These are phyloP conservation scores for Hypoxylon perforatum DNA, from an alignment of 495 filamentous ascomycete genomes.

Conservation along the genomic window DNA sequence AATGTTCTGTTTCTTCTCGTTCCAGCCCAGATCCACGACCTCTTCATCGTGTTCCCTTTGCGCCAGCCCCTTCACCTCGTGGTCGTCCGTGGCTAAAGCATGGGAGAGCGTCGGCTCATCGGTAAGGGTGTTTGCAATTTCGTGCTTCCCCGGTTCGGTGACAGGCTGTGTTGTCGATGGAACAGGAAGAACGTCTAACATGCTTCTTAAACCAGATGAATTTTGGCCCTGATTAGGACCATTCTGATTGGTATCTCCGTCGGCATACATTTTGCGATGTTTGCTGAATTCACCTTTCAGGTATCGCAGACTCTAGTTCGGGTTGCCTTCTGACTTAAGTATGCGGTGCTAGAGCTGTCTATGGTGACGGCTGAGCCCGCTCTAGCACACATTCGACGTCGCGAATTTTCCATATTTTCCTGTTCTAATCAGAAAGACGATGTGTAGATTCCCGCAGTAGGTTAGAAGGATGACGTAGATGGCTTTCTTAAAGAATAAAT, in stretches of 20 bases:
- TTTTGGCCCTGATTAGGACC: neutral
- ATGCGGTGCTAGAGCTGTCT: neutral
- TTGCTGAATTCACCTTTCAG: neutral
- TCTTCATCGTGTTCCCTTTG: conserved; percentile 48
- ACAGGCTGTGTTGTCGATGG: conserved; percentile 47
- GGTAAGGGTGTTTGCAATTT: conserved; percentile 41
- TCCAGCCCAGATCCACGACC: conserved; percentile 80
- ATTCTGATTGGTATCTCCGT: conserved; percentile 12
- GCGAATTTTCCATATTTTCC: conserved; percentile 27
- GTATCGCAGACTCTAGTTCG: neutral
- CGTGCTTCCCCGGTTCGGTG: conserved; percentile 32
- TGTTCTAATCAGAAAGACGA: conserved; percentile 6
- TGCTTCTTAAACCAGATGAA: neutral
- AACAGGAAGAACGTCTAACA: conserved; percentile 51
- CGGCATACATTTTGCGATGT: conserved; percentile 9
- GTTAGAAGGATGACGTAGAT: conserved; percentile 29
- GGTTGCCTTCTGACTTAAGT: neutral
- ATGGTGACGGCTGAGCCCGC: neutral
- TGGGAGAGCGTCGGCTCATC: conserved; percentile 53
- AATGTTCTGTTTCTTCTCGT: conserved; percentile 66
- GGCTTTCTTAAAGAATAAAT: conserved; percentile 15
- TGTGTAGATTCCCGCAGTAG: neutral
- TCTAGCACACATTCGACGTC: conserved; percentile 2
- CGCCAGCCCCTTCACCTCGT: conserved; percentile 48
- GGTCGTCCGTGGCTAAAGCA: conserved; percentile 47